Evolutionary conservation across 306 rosid genomes (phyloP), one percentile per base, ranked within the genome.

Genomic region (Citrullus amarus): DNA sequence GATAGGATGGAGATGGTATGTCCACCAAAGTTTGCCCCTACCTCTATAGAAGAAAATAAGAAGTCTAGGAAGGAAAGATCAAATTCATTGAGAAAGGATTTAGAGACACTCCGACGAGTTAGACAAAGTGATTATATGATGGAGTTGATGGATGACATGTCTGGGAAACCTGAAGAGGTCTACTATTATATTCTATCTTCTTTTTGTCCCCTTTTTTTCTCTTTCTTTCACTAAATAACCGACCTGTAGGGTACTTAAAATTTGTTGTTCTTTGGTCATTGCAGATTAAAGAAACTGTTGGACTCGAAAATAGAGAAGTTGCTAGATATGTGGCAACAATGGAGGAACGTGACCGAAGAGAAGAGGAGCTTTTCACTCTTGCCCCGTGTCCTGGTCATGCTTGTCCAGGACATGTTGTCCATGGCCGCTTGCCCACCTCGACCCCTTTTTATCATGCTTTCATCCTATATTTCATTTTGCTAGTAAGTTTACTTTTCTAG

Each of bases 141-240:
- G 81, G 85, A 88, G 46, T 55, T 92, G 82, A 75, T 94, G 87
- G 80, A 90, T 80, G 93, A 88, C 66, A 79, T 89, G 86, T 92
- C 90, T 77, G 95, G 90, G 61, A 92, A 82, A 81, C 98, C 97
- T 76, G 96, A 92, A 85, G 97, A 94, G 97, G 98, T 90, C 16
- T 34, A 34, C 51, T 68, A 68, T 66, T 20, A 16, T 10, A 79
- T 78, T 77, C 48, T 75, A 13, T 85, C 53, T 36, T 18, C 18
- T 80, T 73, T 72, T 55, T 36, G 28, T 25, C 28, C 28, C 36
- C 36, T 2, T 32, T 3, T 80, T 4, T 36, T 36, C 6, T 34
- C 5, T 36, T 36, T 36, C 6, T 4, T 36, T 44, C 8, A 2
- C 41, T 71, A 69, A 71, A 54, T 48, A 72, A 69, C 25, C 74